Evolutionary conservation across 1,139 yeast species (phyloP).

Genomic region (Taphrina deformans): DNA sequence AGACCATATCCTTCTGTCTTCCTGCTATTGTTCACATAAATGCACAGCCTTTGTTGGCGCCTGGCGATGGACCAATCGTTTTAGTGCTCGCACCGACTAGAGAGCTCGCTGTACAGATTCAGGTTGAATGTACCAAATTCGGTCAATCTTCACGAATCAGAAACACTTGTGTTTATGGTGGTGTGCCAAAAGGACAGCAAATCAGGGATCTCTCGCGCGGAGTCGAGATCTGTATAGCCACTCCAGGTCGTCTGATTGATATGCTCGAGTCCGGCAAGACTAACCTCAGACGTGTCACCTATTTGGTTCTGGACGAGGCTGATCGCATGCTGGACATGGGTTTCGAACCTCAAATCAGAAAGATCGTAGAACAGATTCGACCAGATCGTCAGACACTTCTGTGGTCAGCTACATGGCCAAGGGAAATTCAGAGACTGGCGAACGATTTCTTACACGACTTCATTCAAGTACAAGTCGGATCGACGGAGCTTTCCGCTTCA

Average conservation of each 20-base stretch:
- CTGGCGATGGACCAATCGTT: constrained; percentile 97
- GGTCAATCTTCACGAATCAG: constrained; percentile 89
- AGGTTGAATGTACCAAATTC: constrained; percentile 91
- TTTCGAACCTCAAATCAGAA: constrained; percentile 93
- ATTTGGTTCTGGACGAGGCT: constrained; percentile 95
- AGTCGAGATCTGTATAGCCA: constrained; percentile 89
- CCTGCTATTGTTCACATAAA: constrained; percentile 97
- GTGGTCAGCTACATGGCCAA: constrained; percentile 99
- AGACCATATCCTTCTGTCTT: constrained; percentile 91
- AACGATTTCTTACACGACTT: constrained; percentile 88
- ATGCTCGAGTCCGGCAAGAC: constrained; percentile 95
- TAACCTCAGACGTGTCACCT: constrained; percentile 92
- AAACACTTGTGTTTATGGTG: constrained; percentile 98
- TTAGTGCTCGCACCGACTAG: constrained; percentile 97
- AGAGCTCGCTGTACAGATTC: constrained; percentile 97
- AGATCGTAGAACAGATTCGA: constrained; percentile 90
- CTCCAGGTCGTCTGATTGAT: constrained; percentile 98
- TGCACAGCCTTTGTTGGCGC: constrained; percentile 89
- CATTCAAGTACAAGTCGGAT: constrained; percentile 94
- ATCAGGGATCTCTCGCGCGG: constrained; percentile 93
- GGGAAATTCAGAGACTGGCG: constrained; percentile 90
- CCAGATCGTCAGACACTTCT: constrained; percentile 97
- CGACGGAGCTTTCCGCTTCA: constrained; percentile 92
- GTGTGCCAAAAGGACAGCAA: constrained; percentile 98
- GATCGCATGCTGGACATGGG: constrained; percentile 88